Base-by-base conservation (phyloP, 2,329 filamentous ascomycete species). In the Malbranchea zuffiana region DNA sequence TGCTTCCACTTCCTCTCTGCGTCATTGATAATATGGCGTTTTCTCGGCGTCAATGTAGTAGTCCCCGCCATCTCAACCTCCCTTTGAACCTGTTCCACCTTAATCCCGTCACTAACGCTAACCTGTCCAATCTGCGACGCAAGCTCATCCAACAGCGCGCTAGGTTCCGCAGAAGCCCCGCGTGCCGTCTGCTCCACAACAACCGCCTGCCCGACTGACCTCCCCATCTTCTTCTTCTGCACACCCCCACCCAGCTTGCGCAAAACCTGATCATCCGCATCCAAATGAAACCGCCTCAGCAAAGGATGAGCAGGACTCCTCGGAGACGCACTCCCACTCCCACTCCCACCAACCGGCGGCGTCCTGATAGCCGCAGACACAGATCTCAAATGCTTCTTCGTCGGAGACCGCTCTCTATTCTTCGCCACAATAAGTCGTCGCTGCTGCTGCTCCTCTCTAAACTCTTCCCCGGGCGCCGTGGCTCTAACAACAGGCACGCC, bases 391-490 rank as follows among this genome's bases (percentile, higher is more conserved):
- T 28, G 24, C 2, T 29, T 12, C n/a, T 28, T 39, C 10, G 10
- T 6, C 6, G 16, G 11, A 25, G 6, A 10, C 7, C 8, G 23
- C 8, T 17, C 21, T 21, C 3, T n/a, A 29, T 21, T 19, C 29
- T 11, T 16, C 17, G n/a, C 20, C 12, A 15, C 3, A 7, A 19
- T 15, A 15, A 17, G 15, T 20, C 12, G 28, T 32, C 36, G 20
- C 8, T 4, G 16, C 7, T 51, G 50, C 36, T 51, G 51, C 21
- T 53, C 51, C 35, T 62, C 58, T 30, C 55, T 52, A 23, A 63
- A 47, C 39, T 62, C 60, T 5, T 60, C 60, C 4, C 61, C 61
- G 2, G 62, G 62, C 4, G 59, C 59, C 3, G 61, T 65, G 25
- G 60, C 52, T 30, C 62, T 53, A 11, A 66, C 58, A 32, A 52